These are phyloP conservation scores for Isoetes taiwanensis DNA, from an alignment of 75 land plant species.

Conservation along the genomic window DNA sequence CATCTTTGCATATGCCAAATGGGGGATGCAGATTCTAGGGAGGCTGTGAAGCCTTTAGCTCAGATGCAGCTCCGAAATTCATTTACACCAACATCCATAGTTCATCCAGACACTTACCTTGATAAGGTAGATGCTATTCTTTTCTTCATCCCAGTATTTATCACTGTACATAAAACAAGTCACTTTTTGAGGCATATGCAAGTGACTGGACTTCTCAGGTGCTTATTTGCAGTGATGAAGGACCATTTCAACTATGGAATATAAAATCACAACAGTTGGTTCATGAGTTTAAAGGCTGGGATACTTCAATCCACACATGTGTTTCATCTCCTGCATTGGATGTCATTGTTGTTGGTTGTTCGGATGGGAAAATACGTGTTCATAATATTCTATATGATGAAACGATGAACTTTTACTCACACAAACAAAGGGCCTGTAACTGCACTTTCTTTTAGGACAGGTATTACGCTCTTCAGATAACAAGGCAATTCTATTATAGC, in stretches of 20 bases:
- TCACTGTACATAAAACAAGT: background rate
- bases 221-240: conserved; percentile 74
- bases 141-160: background rate
- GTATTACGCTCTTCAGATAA: no score
- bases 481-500: no score
- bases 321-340: conserved; percentile 89
- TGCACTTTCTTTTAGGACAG: conserved; percentile 79
- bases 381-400: conserved; percentile 88
- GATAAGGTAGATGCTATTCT: conserved; percentile 48
- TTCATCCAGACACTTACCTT: conserved; percentile 96
- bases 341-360: conserved; percentile 87
- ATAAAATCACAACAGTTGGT: conserved; percentile 58
- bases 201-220: conserved; percentile 29
- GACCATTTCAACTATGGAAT: conserved; percentile 81
- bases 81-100: conserved; percentile 62
- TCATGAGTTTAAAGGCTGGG: conserved; percentile 87
- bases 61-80: conserved; percentile 41
- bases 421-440: conserved; percentile 73
- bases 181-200: background rate
- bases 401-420: conserved; percentile 56
- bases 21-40: conserved; percentile 24
- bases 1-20: conserved; percentile 61
- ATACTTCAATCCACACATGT: conserved; percentile 51
- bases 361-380: conserved; percentile 78
- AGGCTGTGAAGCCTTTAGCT: conserved; percentile 32